phyloP scores from a whole-genome alignment of 176 grass and related monocot species.

The Calamus simplicifolius region DNA sequence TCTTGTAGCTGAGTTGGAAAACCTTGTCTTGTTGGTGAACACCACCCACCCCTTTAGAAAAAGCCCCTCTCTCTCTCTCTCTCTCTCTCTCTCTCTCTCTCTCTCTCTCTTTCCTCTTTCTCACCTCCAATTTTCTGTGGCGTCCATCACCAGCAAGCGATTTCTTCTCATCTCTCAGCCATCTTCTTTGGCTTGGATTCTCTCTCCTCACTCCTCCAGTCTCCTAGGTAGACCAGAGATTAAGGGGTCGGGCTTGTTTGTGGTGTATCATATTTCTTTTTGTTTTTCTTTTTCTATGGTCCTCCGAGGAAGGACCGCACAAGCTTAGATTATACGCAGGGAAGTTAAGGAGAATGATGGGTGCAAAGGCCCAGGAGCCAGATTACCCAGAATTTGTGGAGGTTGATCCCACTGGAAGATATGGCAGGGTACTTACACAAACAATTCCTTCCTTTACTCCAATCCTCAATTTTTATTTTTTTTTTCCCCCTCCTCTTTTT shows the following conservation, averaged over 20 bases:
- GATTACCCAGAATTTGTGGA: conserved; percentile 64
- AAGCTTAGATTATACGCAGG: background rate
- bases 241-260: background rate
- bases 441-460: background rate
- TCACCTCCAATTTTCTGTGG: background rate
- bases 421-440: conserved; percentile 59
- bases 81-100: background rate
- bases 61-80: background rate
- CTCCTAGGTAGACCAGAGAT: background rate
- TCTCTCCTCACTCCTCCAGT: no score
- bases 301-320: background rate
- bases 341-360: conserved; percentile 43
- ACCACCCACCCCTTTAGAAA: background rate
- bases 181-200: no score
- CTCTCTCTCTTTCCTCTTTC: background rate
- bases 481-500: conserved; percentile 1
- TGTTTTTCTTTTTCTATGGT: conserved; percentile 1
- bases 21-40: background rate
- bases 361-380: conserved; percentile 20
- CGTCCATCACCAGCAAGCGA: conserved; percentile 15
- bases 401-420: conserved; percentile 82
- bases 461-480: background rate
- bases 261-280: background rate
- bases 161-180: background rate
- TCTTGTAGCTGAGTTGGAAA: background rate